Evolutionary conservation across 2,329 filamentous ascomycete species (phyloP).

Genomic region (Tolypocladium tundrense): DNA sequence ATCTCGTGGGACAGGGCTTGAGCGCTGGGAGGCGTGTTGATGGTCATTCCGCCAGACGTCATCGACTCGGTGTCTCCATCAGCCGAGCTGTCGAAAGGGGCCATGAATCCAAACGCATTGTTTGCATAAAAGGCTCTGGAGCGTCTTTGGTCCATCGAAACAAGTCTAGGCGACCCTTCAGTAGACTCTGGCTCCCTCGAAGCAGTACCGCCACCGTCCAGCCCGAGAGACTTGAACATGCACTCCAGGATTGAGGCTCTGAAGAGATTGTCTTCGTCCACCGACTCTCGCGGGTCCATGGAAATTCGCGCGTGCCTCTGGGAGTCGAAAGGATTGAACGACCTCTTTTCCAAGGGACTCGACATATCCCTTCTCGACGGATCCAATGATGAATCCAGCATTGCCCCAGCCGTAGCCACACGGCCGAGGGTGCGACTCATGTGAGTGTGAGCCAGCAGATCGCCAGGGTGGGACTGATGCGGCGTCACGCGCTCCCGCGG

Average conservation of each 20-base stretch:
- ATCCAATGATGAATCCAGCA: constrained; percentile 4
- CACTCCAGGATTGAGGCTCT: constrained; percentile 85
- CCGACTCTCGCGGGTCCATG: constrained; percentile 64
- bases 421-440: constrained; percentile 51
- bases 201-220: constrained; percentile 58
- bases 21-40: constrained; percentile 51
- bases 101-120: constrained; percentile 85
- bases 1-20: constrained; percentile 66
- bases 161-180: constrained; percentile 74
- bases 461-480: constrained; percentile 57
- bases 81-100: constrained; percentile 60
- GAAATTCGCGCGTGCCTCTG: constrained; percentile 37
- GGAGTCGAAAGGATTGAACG: constrained; percentile 47
- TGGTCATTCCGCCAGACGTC: constrained; percentile 57
- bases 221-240: constrained; percentile 87
- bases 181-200: constrained; percentile 62
- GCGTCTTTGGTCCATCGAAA: constrained; percentile 72
- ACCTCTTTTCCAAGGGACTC: constrained; percentile 38
- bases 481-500: constrained; percentile 30
- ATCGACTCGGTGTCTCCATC: constrained; percentile 85
- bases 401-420: constrained; percentile 11
- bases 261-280: constrained; percentile 84
- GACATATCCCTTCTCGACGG: constrained; percentile 23
- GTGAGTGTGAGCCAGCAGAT: constrained; percentile 71
- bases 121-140: constrained; percentile 62